A percentile compares a stretch with the other conserved stretches of the same genome.
Conservation (phyloP, 805 yeast species). For the Tetrapisispora iriomotensis region DNA sequence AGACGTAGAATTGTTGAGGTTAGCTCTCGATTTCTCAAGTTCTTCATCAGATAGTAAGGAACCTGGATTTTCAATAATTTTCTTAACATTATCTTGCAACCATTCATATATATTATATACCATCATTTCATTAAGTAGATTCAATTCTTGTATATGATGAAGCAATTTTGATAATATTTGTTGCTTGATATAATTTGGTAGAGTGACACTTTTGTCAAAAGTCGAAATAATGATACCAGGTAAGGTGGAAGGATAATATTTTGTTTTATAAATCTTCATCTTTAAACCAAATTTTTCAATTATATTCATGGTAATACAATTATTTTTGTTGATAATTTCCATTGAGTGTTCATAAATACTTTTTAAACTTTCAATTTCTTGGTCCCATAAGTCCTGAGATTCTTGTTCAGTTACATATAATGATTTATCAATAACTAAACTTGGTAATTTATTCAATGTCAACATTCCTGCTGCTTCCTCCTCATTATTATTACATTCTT, state of each 20-base stretch:
- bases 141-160: slow-evolving; percentile 34
- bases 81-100: slow-evolving; percentile 53
- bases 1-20: background rate
- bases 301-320: slow-evolving; percentile 28
- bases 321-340: slow-evolving; percentile 21
- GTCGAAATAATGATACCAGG: slow-evolving; percentile 59
- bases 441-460: slow-evolving; percentile 31
- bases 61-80: slow-evolving; percentile 66
- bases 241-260: slow-evolving; percentile 50
- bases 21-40: slow-evolving; percentile 6
- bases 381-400: slow-evolving; percentile 52
- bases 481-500: slow-evolving; percentile 36
- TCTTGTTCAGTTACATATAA: slow-evolving; percentile 15
- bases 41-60: slow-evolving; percentile 34
- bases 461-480: slow-evolving; percentile 40
- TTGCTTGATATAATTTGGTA: slow-evolving; percentile 62
- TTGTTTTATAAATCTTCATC: slow-evolving; percentile 37
- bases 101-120: slow-evolving; percentile 65
- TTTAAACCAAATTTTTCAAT: slow-evolving; percentile 24
- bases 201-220: slow-evolving; percentile 33
- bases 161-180: slow-evolving; percentile 43
- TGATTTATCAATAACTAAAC: slow-evolving; percentile 6
- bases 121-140: slow-evolving; percentile 59
- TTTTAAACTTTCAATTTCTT: slow-evolving; percentile 60
- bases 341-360: slow-evolving; percentile 48